Conservation (phyloP, 2,329 filamentous ascomycete genomes). For the Thielaviopsis euricoi region DNA sequence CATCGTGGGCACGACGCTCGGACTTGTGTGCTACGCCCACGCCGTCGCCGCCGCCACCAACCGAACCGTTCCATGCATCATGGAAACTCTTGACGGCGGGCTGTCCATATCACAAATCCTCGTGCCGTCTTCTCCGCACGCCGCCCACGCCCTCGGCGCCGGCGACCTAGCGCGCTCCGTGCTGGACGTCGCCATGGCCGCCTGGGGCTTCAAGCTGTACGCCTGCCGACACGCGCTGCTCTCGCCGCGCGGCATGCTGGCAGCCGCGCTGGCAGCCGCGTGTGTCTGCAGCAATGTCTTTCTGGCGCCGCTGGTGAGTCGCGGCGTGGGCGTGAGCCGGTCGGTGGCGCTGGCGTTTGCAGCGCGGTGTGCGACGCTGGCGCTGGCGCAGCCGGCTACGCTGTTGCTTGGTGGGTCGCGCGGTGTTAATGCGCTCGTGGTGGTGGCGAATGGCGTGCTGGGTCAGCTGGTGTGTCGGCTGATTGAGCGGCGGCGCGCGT, state of each 20-base stretch:
- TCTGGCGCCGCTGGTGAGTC: slow-evolving; percentile 21
- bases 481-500: slow-evolving; percentile 17
- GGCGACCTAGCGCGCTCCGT: slow-evolving; percentile 32
- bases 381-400: slow-evolving; percentile 31
- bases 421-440: slow-evolving; percentile 31
- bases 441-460: slow-evolving; percentile 34
- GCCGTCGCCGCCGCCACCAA: no score
- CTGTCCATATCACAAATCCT: no score
- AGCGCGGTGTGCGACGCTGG: slow-evolving; percentile 33
- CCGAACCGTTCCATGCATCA: no score
- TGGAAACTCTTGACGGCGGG: no score
- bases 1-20: neutral
- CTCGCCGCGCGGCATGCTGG: slow-evolving; percentile 25
- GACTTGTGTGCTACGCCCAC: neutral
- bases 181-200: slow-evolving; percentile 33
- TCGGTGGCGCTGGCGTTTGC: slow-evolving; percentile 29
- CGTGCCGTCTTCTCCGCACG: no score
- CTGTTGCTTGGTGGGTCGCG: slow-evolving; percentile 27
- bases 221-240: slow-evolving; percentile 31
- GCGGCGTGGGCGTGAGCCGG: slow-evolving; percentile 21
- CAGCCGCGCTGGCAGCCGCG: slow-evolving; percentile 21
- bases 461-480: slow-evolving; percentile 25
- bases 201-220: slow-evolving; percentile 37
- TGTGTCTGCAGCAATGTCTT: slow-evolving; percentile 27
- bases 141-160: slow-evolving; percentile 20